Conservation (phyloP, 768 basidiomycete species). For the Leccinellum albellum region DNA sequence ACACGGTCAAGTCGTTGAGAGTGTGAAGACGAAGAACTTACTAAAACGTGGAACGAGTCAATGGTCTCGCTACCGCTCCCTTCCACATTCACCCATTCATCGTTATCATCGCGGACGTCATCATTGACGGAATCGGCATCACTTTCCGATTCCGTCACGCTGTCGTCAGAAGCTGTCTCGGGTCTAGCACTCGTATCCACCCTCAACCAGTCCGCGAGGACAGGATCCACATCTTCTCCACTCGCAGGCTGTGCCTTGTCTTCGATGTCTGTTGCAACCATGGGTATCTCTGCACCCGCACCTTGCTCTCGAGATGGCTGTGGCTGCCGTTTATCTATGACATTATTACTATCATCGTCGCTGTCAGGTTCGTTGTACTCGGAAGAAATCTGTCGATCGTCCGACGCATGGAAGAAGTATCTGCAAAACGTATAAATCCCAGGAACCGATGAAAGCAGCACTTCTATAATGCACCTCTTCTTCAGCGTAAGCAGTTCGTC, state of each 20-base stretch:
- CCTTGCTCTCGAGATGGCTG: constrained; percentile 17
- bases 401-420: constrained; percentile 77
- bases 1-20: neutral
- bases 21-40: neutral
- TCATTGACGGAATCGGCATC: constrained; percentile 70
- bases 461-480: constrained; percentile 51
- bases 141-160: constrained; percentile 52
- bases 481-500: constrained; percentile 55
- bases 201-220: constrained; percentile 59
- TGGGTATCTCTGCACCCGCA: neutral
- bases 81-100: constrained; percentile 39
- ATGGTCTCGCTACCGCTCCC: constrained; percentile 20
- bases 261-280: constrained; percentile 1
- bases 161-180: constrained; percentile 19
- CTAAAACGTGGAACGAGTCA: constrained; percentile 16
- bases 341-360: constrained; percentile 27
- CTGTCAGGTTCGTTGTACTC: constrained; percentile 49
- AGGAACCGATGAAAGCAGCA: neutral
- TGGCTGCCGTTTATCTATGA: constrained; percentile 5
- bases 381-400: constrained; percentile 41
- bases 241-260: constrained; percentile 19
- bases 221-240: constrained; percentile 39
- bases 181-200: constrained; percentile 36
- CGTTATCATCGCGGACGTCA: constrained; percentile 40
- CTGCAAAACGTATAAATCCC: constrained; percentile 32